phyloP scores from a whole-genome alignment of 1,139 yeast species.

The Debaryomyces robertsiae region DNA sequence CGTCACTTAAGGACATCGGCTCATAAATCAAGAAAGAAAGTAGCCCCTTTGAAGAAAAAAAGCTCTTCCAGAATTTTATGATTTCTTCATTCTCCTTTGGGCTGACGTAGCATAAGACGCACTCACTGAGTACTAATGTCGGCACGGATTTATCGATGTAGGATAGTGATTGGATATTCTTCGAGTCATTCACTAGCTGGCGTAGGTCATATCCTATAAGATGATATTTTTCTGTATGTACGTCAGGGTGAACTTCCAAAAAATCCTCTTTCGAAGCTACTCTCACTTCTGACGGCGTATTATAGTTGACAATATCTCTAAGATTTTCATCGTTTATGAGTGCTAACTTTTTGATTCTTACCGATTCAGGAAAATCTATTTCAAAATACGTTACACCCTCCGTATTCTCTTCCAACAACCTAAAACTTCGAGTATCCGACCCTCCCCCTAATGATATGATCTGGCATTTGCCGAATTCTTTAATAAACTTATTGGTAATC shows the following conservation, averaged over 20 bases:
- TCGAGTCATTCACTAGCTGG: constrained; percentile 14
- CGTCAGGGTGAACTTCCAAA: constrained; percentile 23
- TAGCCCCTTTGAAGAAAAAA: constrained; percentile 17
- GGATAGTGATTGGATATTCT: constrained; percentile 7
- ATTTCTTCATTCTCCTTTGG: constrained; percentile 58
- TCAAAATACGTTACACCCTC: constrained; percentile 58
- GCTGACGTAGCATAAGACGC: constrained; percentile 81
- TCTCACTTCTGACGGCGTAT: constrained; percentile 14
- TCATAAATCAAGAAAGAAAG: constrained; percentile 70
- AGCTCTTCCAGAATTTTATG: constrained; percentile 40
- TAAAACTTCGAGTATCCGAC: constrained; percentile 81
- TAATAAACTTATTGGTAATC: constrained; percentile 54
- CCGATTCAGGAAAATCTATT: constrained; percentile 71
- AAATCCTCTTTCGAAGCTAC: constrained; percentile 29
- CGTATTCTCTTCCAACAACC: constrained; percentile 32
- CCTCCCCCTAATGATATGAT: constrained; percentile 93
- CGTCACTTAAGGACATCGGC: constrained; percentile 74
- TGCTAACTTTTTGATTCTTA: constrained; percentile 59
- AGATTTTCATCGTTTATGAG: constrained; percentile 39
- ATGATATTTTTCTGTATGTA: constrained; percentile 53
- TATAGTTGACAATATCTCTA: constrained; percentile 20
- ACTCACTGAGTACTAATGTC: constrained; percentile 81
- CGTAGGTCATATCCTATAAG: constrained; percentile 62
- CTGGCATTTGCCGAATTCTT: constrained; percentile 45
- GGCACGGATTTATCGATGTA: constrained; percentile 47